Evolutionary conservation across 129 eudicot genomes (phyloP).

Genomic region (Oenanthe sinensis): DNA sequence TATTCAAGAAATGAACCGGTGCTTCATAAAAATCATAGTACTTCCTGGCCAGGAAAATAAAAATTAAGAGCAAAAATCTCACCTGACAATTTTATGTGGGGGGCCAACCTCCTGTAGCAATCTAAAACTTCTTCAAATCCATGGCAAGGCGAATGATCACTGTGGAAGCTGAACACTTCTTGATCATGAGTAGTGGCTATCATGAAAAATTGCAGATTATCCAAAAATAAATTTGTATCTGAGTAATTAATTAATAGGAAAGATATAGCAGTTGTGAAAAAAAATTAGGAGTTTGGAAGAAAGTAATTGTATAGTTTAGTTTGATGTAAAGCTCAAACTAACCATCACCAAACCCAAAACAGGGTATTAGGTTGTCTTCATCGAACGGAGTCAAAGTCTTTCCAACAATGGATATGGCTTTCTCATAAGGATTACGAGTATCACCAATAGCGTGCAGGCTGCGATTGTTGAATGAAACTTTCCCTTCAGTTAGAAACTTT

Average conservation of each 20-base stretch:
- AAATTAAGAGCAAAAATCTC: slow-evolving; percentile 2
- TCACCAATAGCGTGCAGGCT: slow-evolving; percentile 62
- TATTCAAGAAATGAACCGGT: not conserved
- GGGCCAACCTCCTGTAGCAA: slow-evolving; percentile 51
- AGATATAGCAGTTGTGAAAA: not conserved
- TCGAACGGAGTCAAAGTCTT: slow-evolving; percentile 75
- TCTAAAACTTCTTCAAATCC: slow-evolving; percentile 80
- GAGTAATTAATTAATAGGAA: not conserved
- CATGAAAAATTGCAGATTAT: not conserved
- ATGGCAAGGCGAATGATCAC: slow-evolving; percentile 60
- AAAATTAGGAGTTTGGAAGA: not conserved
- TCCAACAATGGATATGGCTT: slow-evolving; percentile 66
- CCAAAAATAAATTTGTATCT: not conserved
- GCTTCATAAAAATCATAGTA: not conserved
- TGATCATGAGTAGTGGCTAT: slow-evolving; percentile 61
- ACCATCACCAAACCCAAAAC: slow-evolving; percentile 86
- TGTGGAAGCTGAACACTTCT: slow-evolving; percentile 68
- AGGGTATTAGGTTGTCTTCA: slow-evolving; percentile 72
- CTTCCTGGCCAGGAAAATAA: not conserved
- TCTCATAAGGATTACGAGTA: slow-evolving; percentile 63
- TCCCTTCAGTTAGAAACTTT: slow-evolving; percentile 32
- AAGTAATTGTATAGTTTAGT: not conserved
- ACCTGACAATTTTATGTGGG: slow-evolving; percentile 56
- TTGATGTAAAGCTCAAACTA: slow-evolving; percentile 11
- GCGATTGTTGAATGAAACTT: slow-evolving; percentile 51